Evolutionary conservation across 805 yeast species (phyloP).

Genomic region (Cyberlindnera euphorbiae): DNA sequence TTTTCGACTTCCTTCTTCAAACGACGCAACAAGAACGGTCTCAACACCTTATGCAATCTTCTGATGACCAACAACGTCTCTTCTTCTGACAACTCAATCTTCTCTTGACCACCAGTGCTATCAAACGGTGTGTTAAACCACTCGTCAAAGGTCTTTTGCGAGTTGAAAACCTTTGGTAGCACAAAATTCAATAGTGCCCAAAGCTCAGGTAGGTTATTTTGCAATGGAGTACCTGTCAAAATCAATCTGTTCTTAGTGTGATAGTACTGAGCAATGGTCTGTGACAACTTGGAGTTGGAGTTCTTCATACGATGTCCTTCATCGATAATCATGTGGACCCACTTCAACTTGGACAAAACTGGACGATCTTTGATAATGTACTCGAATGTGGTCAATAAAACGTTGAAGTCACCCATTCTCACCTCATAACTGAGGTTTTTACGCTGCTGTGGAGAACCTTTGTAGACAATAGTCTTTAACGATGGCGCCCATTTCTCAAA

Average conservation of each 20-base stretch:
- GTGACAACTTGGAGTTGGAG: conserved; percentile 66
- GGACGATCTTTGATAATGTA: conserved; percentile 77
- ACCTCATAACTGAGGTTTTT: conserved; percentile 59
- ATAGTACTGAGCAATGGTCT: conserved; percentile 65
- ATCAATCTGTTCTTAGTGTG: conserved; percentile 73
- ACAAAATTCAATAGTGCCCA: conserved; percentile 84
- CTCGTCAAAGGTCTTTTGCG: conserved; percentile 81
- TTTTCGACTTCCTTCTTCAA: conserved; percentile 84
- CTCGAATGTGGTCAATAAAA: conserved; percentile 75
- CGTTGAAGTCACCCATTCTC: conserved; percentile 66
- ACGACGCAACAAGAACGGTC: conserved; percentile 82
- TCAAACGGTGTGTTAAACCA: conserved; percentile 91
- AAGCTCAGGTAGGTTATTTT: conserved; percentile 76
- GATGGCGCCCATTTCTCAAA: conserved; percentile 87
- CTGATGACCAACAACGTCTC: conserved; percentile 76
- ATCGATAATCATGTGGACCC: conserved; percentile 87
- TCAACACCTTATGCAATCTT: conserved; percentile 79
- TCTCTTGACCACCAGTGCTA: conserved; percentile 77
- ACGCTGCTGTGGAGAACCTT: conserved; percentile 71
- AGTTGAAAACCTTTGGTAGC: conserved; percentile 77
- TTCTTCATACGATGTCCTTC: conserved; percentile 91
- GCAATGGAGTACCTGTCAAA: conserved; percentile 85
- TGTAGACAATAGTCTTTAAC: conserved; percentile 64
- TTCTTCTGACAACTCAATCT: conserved; percentile 79
- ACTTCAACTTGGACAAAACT: conserved; percentile 58